A percentile compares a stretch with the other conserved stretches of the same genome.
phyloP scores from a whole-genome alignment of 2,329 filamentous ascomycete genomes.

The Westerdykella aurantiaca region DNA sequence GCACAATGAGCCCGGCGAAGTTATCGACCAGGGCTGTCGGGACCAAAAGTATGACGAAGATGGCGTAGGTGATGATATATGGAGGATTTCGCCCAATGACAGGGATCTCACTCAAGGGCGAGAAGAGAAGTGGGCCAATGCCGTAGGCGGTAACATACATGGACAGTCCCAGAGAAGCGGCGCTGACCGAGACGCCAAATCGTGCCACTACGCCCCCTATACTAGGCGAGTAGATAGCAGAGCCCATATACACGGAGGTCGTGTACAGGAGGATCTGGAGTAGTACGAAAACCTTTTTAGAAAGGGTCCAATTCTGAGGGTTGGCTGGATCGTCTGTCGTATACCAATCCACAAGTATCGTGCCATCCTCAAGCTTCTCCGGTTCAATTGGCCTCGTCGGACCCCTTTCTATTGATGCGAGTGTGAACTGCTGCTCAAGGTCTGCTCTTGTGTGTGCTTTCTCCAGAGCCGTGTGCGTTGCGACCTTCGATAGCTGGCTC shows the following conservation, averaged over 20 bases:
- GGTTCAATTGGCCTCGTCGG: conserved; percentile 34
- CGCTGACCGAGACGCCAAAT: conserved; percentile 50
- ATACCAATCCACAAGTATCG: conserved; percentile 42
- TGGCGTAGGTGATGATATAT: conserved; percentile 61
- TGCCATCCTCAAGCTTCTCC: conserved; percentile 32
- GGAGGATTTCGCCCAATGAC: conserved; percentile 61
- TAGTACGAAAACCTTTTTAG: conserved; percentile 34
- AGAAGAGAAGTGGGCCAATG: conserved; percentile 59
- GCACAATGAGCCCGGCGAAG: conserved; percentile 58
- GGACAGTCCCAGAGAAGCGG: conserved; percentile 53
- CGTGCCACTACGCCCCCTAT: conserved; percentile 45
- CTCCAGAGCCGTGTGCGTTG: conserved; percentile 34
- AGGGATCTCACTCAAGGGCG: conserved; percentile 62
- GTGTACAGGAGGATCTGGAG: conserved; percentile 52
- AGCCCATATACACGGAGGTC: conserved; percentile 53
- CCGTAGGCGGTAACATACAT: conserved; percentile 60
- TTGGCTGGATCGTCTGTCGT: conserved; percentile 37
- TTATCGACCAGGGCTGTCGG: conserved; percentile 59
- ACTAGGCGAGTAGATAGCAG: conserved; percentile 47
- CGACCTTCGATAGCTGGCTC: conserved; percentile 31
- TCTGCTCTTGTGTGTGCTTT: conserved; percentile 35
- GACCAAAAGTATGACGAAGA: conserved; percentile 63
- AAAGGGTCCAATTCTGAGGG: conserved; percentile 37
- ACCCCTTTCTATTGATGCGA: conserved; percentile 27
- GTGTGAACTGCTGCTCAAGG: conserved; percentile 37